Evolutionary conservation across 1,139 yeast genomes (phyloP).

Genomic region (Geotrichum carabidarum): DNA sequence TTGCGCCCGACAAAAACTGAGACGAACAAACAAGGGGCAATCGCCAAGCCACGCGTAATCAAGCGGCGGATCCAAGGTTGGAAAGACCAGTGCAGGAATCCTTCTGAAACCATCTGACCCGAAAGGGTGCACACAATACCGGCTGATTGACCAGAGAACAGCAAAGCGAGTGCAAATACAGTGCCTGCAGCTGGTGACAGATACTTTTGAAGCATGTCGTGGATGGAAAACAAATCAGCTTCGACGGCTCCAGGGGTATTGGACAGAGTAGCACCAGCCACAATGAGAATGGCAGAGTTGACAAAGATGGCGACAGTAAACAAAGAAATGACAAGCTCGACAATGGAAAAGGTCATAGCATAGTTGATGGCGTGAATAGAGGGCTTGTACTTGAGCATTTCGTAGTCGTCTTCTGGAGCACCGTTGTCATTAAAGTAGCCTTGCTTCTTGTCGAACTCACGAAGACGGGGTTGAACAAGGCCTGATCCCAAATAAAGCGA

Average conservation of each 20-base stretch:
- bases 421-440: slow-evolving; percentile 39
- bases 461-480: slow-evolving; percentile 63
- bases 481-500: slow-evolving; percentile 72
- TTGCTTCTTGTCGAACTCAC: slow-evolving; percentile 49
- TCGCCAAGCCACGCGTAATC: slow-evolving; percentile 63
- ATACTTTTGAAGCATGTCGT: slow-evolving; percentile 50
- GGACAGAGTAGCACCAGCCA: slow-evolving; percentile 68
- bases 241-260: slow-evolving; percentile 55
- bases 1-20: slow-evolving; percentile 53
- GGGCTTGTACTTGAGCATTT: slow-evolving; percentile 43
- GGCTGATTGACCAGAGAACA: slow-evolving; percentile 75
- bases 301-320: slow-evolving; percentile 74
- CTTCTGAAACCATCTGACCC: slow-evolving; percentile 81
- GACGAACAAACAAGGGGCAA: slow-evolving; percentile 64
- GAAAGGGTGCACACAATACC: slow-evolving; percentile 85
- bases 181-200: slow-evolving; percentile 73
- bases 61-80: slow-evolving; percentile 74
- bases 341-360: slow-evolving; percentile 60
- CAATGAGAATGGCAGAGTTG: slow-evolving; percentile 69
- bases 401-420: slow-evolving; percentile 35
- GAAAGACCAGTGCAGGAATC: slow-evolving; percentile 70
- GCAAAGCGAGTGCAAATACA: slow-evolving; percentile 66
- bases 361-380: slow-evolving; percentile 59
- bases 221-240: slow-evolving; percentile 72
- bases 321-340: slow-evolving; percentile 60